phyloP scores from a whole-genome alignment of 768 basidiomycete genomes.

The Termitomyces sp. region DNA sequence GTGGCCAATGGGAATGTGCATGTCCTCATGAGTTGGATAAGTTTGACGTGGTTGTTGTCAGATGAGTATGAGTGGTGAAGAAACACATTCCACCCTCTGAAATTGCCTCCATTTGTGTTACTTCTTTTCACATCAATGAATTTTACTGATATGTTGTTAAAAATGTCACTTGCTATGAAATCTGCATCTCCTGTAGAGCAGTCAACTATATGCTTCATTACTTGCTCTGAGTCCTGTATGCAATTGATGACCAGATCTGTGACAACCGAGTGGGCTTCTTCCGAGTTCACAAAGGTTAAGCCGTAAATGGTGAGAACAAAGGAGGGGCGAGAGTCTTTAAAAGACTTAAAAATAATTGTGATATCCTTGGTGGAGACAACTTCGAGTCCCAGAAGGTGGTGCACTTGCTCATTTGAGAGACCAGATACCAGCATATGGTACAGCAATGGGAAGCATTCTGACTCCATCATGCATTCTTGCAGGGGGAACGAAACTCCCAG shows the following conservation, averaged over 20 bases:
- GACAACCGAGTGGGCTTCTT: too few species aligned
- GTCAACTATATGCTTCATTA: too few species aligned
- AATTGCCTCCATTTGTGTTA: too few species aligned
- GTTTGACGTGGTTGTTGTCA: neutral
- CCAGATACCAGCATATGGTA: neutral
- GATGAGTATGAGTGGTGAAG: neutral
- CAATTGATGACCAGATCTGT: too few species aligned
- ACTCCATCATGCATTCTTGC: neutral
- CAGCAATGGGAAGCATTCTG: neutral
- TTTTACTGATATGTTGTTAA: neutral
- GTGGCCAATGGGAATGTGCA: neutral
- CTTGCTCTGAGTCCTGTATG: too few species aligned
- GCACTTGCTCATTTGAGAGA: too few species aligned
- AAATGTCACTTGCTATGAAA: too few species aligned
- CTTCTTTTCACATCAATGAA: too few species aligned
- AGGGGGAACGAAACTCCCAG: neutral
- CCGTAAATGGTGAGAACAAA: neutral
- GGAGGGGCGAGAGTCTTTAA: neutral
- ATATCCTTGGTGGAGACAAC: neutral
- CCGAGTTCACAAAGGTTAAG: neutral
- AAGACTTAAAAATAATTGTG: neutral
- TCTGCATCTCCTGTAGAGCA: too few species aligned
- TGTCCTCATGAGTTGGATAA: neutral
- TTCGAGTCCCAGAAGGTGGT: neutral
- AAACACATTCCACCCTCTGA: neutral